Base-by-base conservation (phyloP, 345 rosid species). In the Bruguiera gymnorhiza region DNA sequence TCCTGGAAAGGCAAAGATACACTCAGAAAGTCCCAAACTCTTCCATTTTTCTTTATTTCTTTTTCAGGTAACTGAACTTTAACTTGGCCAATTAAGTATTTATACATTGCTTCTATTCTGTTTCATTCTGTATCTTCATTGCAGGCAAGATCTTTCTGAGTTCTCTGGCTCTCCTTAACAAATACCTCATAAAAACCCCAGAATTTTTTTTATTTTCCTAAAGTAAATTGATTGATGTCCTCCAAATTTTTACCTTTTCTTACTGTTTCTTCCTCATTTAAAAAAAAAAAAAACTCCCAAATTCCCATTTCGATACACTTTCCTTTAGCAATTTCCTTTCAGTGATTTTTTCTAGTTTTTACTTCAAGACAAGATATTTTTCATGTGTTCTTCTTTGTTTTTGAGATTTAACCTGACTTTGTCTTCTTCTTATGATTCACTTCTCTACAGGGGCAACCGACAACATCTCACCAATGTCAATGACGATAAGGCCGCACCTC, bases 391-490 rank as follows among this genome's bases (percentile, higher is more conserved):
- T 46, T 8, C 8, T 11, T 31, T 51, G 10, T 29, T n/a, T 2
- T 21, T 0, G 2, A 50, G 24, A 5, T 20, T 50, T 51, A 20
- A 2, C 4, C 31, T 26, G 15, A 23, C 0, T 54, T 15, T 15
- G 23, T 10, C 51, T 6, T 29, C 30, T 29, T 23, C 21, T 31
- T 37, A 39, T 8, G 26, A 3, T 11, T 57, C 19, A 8, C 46
- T 60, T 7, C 23, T 60, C 31, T 23, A n/a, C 65, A 58, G 72
- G 21, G 15, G 24, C 11, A 23, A 11, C 15, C 64, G 21, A 19
- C 54, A 26, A 18, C 18, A 30, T 13, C 18, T 8, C 34, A 26
- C 10, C 58, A 60, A 73, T 73, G 77, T 77, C 80, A 27, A 70
- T 68, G 6, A 54, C 70, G 4, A 31, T 72, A 13, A 68, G 69